Conservation (phyloP, 2,329 filamentous ascomycete genomes). For the Thyridium curvatum region DNA sequence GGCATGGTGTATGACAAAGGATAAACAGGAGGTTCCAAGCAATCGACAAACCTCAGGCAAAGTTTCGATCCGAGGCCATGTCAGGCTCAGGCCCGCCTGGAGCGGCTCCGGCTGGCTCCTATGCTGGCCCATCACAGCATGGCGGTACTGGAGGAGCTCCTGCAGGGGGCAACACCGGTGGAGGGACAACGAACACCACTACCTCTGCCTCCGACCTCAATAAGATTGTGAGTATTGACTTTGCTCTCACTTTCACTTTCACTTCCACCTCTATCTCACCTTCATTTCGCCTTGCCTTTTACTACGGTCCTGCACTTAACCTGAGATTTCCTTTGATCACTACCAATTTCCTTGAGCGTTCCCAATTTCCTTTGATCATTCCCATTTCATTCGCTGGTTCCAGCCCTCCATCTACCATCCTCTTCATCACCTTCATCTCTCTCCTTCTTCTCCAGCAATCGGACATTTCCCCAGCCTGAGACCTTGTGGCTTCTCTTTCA, state of each 20-base stretch:
- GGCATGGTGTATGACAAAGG: no score
- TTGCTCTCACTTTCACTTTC: slow-evolving; percentile 1
- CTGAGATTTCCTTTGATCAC: no score
- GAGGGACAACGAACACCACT: slow-evolving; percentile 12
- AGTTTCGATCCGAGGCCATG: not conserved
- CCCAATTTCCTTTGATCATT: not conserved
- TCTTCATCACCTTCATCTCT: not conserved
- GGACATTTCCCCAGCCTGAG: not conserved
- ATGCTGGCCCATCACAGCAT: slow-evolving; percentile 11
- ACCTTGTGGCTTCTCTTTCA: no score
- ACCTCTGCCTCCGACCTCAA: slow-evolving; percentile 73
- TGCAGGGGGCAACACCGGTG: not conserved
- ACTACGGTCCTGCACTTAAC: not conserved
- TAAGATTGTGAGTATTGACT: slow-evolving; percentile 71
- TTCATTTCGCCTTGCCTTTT: slow-evolving; percentile 1
- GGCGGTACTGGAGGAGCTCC: slow-evolving; percentile 8
- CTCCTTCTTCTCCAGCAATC: not conserved
- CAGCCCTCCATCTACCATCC: not conserved
- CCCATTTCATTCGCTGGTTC: not conserved
- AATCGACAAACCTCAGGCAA: no score
- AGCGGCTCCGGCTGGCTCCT: slow-evolving; percentile 20
- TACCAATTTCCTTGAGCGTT: not conserved
- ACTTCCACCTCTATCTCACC: not conserved
- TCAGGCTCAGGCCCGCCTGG: not conserved
- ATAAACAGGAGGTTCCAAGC: no score